Base-by-base conservation (phyloP, 805 yeast genomes). In the Ogataea glucozyma region DNA sequence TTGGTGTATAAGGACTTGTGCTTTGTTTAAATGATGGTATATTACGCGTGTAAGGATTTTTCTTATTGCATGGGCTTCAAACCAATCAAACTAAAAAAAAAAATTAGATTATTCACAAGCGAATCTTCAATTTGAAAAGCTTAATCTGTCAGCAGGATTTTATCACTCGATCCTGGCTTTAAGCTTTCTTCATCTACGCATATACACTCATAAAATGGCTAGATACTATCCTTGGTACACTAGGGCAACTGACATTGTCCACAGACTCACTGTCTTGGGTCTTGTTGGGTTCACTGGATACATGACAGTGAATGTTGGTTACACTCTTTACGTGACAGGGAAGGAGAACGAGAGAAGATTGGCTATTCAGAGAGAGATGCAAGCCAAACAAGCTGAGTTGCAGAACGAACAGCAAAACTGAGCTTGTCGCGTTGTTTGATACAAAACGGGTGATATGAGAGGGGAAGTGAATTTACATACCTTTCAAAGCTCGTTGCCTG, bases 181-280 rank as follows among this genome's bases (percentile, higher is more conserved):
- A 6, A 5, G 6, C n/a, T 24, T 24, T 24, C 14, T 17, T n/a
- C 33, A 6, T 17, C 27, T 5, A 12, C 27, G n/a, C 24, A 32
- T 5, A 14, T 27, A 20, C 26, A 26, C 31, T 23, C 31, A 14
- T 42, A 47, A 23, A 22, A 74, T 74, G 79, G 64, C 78, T 18
- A 66, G 64, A 55, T 69, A 70, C 56, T 76, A 77, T 59, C 86
- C 90, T 35, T 85, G 91, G 91, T 84, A 84, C 61, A 79, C 84
- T 2, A 81, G 78, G 62, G 79, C 76, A 3, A 78, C 87, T 2
- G 91, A 85, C 62, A 75, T 84, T 31, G 75, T 74, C 20, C 91
- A 85, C 64, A 82, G 91, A 66, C 62, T 83, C 46, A 81, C 88
- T 0, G 89, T 85, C 33, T 60, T 84, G 17, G 74, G 84, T 3